phyloP scores from a whole-genome alignment of 179 eudicot species.

The Corrigiola litoralis region DNA sequence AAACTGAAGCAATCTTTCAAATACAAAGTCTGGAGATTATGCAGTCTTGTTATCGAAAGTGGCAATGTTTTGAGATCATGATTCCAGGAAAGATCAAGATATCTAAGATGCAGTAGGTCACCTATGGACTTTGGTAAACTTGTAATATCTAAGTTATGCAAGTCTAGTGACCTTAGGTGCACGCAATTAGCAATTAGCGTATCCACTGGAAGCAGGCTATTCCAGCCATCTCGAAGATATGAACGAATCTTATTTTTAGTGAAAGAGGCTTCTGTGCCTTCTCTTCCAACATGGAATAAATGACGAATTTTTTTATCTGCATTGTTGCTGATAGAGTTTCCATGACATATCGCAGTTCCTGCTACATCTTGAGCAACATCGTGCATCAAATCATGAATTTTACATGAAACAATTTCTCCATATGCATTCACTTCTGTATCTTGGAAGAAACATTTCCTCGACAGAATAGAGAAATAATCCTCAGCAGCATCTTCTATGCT shows the following conservation, averaged over 20 bases:
- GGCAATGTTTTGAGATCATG: not conserved
- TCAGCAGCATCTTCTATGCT: conserved; percentile 13
- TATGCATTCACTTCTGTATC: not conserved
- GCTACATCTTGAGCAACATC: conserved; percentile 19
- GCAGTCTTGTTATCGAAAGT: not conserved
- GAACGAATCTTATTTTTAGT: conserved; percentile 6
- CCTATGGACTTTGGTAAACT: conserved; percentile 13
- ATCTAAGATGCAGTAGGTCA: conserved; percentile 12
- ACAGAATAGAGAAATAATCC: conserved; percentile 5
- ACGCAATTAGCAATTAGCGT: conserved; percentile 2
- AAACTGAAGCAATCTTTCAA: conserved; percentile 7
- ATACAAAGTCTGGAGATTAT: conserved; percentile 13
- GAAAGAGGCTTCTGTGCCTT: not conserved
- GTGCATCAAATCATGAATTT: conserved; percentile 28
- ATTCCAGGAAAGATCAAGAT: conserved; percentile 20
- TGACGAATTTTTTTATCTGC: not conserved
- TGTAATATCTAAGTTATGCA: conserved; percentile 8
- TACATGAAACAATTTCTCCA: not conserved
- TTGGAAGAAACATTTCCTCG: conserved; percentile 20
- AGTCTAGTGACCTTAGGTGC: conserved; percentile 6
- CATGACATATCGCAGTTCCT: not conserved
- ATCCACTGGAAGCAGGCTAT: conserved; percentile 5
- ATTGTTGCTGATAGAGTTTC: not conserved
- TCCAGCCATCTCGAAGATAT: conserved; percentile 10
- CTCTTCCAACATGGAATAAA: not conserved